Percentiles rank a stretch among this genome's conserved stretches.
Conservation (phyloP, 345 rosid species). For the Bruguiera parviflora region DNA sequence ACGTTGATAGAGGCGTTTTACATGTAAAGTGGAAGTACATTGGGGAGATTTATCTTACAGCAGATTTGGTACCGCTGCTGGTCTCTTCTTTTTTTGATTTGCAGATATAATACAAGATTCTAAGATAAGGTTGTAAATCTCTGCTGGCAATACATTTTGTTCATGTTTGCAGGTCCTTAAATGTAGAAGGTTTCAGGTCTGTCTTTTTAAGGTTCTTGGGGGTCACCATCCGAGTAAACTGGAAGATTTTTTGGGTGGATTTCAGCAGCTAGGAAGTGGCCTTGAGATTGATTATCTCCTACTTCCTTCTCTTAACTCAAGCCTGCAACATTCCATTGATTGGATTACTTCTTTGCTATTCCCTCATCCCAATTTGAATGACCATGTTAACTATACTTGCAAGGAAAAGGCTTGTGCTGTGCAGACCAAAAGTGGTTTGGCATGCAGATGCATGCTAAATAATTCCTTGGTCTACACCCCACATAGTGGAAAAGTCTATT, state of each 20-base stretch:
- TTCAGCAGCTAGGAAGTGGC: conserved; percentile 20
- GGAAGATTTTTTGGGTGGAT: conserved; percentile 29
- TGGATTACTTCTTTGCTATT: conserved; percentile 60
- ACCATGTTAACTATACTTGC: conserved; percentile 31
- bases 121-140: conserved; percentile 37
- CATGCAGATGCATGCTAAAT: conserved; percentile 46
- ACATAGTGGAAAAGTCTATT: conserved; percentile 60
- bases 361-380: conserved; percentile 18
- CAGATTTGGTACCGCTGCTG: conserved; percentile 35
- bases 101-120: conserved; percentile 59
- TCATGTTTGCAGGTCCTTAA: conserved; percentile 44
- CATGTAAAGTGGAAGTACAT: conserved; percentile 42
- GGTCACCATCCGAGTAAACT: conserved; percentile 39
- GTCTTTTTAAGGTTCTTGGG: conserved; percentile 57
- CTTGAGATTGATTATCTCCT: conserved; percentile 58
- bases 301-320: conserved; percentile 38
- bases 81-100: not conserved
- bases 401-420: conserved; percentile 28
- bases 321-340: conserved; percentile 32
- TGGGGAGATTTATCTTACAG: conserved; percentile 39
- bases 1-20: conserved; percentile 51
- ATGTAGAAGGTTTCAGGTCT: conserved; percentile 65
- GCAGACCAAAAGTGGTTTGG: conserved; percentile 45
- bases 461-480: conserved; percentile 73
- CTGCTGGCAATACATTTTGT: conserved; percentile 38